Evolutionary conservation across 1,284 basidiomycete genomes (phyloP), one percentile per base, ranked within the genome.

Genomic region (Chondrostereum purpureum): DNA sequence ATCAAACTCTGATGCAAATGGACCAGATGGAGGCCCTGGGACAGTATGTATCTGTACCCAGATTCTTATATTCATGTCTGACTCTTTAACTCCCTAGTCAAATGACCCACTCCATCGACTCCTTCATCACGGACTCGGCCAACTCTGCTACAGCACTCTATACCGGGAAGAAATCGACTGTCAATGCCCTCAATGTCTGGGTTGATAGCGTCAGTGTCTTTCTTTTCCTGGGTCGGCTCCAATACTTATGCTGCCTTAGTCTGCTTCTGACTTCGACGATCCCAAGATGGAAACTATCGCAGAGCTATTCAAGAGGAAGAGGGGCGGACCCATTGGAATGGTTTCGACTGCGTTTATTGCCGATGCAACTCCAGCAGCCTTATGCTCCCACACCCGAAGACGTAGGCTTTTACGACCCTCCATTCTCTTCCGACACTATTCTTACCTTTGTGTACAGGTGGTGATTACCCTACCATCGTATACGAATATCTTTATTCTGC

Each of bases 51-150:
- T n/a, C n/a, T n/a, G n/a, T n/a, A n/a, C n/a, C n/a, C 23, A 8
- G 20, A 16, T 37, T 39, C 40, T 24, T 8, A 21, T 35, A n/a
- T n/a, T n/a, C n/a, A n/a, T 31, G 5, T 2, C 13, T 24, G n/a
- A 21, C 21, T n/a, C 16, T 18, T 5, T 36, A 12, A 13, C 42
- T 8, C 22, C 12, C 11, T 38, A 68, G 66, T 42, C 68, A 70
- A 60, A 69, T 70, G 68, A 68, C 67, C 5, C 68, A 69, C 49
- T 69, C 67, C 1, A 59, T 70, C 19, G 68, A 69, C 46, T 68
- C 68, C 1, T 67, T 68, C 51, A 70, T 70, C 51, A 70, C 68
- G 39, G 68, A 70, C 55, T 70, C 68, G 2, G 68, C 68, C 3
- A 69, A 70, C 54, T 68, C 66, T 12, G 68, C 68, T 2, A 68